Percentiles rank a stretch among this genome's conserved stretches.
These are phyloP conservation scores for Neopestalotiopsis rosae DNA, from an alignment of 2,329 filamentous ascomycete genomes.

Conservation along the genomic window DNA sequence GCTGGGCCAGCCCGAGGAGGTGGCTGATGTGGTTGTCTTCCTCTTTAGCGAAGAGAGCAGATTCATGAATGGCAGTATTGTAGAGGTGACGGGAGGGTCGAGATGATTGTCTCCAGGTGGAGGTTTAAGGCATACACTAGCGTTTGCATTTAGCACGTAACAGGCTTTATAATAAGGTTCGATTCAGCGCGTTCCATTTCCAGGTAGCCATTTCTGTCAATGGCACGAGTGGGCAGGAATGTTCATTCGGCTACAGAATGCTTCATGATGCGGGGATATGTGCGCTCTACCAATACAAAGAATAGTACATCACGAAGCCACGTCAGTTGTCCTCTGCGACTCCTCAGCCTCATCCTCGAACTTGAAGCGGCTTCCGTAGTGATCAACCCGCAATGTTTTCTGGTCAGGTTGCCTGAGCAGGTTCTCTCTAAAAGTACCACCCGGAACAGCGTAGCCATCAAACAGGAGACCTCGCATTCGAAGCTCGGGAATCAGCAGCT, in stretches of 20 bases:
- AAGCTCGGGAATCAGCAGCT: constrained; percentile 1
- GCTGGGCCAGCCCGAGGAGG: constrained; percentile 32
- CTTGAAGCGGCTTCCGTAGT: constrained; percentile 18
- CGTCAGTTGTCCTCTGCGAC: not conserved
- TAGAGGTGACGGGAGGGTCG: constrained; percentile 40
- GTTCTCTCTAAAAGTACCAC: constrained; percentile 20
- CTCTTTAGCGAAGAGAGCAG: constrained; percentile 54
- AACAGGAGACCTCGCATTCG: constrained; percentile 11
- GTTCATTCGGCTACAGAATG: no score
- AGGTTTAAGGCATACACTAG: not conserved
- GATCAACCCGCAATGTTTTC: constrained; percentile 14
- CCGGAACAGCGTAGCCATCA: constrained; percentile 20
- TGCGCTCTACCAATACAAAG: no score
- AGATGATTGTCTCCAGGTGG: not conserved
- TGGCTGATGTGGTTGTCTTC: constrained; percentile 49
- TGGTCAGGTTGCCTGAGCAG: constrained; percentile 18
- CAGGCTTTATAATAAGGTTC: not conserved
- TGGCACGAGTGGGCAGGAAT: no score
- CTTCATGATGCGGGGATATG: no score
- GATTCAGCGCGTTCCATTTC: no score
- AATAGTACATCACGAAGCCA: not conserved
- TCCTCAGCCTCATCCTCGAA: constrained; percentile 16
- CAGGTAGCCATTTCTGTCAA: not conserved
- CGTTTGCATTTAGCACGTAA: not conserved
- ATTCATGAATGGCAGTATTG: constrained; percentile 59